Base-by-base conservation (phyloP, 257 asterid genomes). In the Cynanchum wilfordii region DNA sequence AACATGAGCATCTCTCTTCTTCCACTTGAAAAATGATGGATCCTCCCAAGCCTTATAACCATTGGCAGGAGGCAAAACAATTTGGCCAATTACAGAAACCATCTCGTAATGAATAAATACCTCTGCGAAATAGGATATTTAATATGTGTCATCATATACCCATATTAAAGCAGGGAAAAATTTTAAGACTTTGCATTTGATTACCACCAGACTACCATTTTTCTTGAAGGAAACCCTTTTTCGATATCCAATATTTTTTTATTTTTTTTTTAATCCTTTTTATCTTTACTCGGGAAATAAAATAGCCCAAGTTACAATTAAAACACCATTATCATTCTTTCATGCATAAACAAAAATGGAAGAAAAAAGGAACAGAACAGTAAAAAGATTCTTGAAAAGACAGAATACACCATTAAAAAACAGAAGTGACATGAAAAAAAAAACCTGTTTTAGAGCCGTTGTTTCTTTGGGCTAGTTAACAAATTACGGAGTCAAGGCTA, bases 21-120 rank as follows among this genome's bases (percentile, higher is more conserved):
- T 89, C 98, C 99, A 92, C 83, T 89, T 95, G 85, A 91, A 80
- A 80, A 95, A 87, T 30, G 95, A 79, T 19, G 99, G 97, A 84
- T 95, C 98, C 77, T 91, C 99, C 98, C 99, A 95, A 71, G 81
- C 85, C 85, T 92, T 90, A 65, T 84, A 72, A 66, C 86, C 89
- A 77, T 60, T 88, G 72, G 75, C 87, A 29, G 92, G 85, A 77
- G 93, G 84, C 45, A 85, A 75, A 79, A 83, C 79, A 77, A 95
- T 79, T 77, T 86, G 97, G 78, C 87, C 87, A 73, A 84, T 74
- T 76, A 84, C 71, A 66, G 96, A 91, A 71, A 86, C 85, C 97
- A 89, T 91, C 86, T 30, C 73, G 44, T 57, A 68, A 77, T 9
- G 56, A 22, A 29, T 1, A 24, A 6, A 19, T 62, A 33, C 67